Conservation (phyloP, 768 basidiomycete genomes). For the Glaciozyma martinii region DNA sequence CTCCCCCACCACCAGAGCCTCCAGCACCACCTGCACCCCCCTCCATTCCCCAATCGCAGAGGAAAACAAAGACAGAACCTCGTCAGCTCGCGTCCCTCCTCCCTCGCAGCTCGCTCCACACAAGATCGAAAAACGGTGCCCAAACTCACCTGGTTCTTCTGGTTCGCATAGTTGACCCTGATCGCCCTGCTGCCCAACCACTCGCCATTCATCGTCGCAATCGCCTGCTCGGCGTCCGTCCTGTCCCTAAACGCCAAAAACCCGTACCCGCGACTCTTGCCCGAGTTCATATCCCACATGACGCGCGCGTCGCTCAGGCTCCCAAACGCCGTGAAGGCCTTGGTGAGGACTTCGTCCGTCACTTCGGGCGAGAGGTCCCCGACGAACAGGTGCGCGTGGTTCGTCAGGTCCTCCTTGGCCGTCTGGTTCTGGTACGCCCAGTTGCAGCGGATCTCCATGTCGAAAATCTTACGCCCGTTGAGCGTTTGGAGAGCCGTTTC, state of each 20-base stretch:
- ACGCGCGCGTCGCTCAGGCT: slow-evolving; percentile 94
- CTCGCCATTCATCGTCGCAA: slow-evolving; percentile 99
- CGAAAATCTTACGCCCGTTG: slow-evolving; percentile 98
- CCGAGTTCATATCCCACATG: slow-evolving; percentile 99
- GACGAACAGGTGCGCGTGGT: slow-evolving; percentile 97
- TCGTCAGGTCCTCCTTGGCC: slow-evolving; percentile 97
- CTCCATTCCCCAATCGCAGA: neutral
- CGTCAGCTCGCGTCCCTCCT: neutral
- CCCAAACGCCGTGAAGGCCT: slow-evolving; percentile 96
- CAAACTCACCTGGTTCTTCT: slow-evolving; percentile 75
- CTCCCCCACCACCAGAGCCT: slow-evolving; percentile 17
- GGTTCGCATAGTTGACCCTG: slow-evolving; percentile 99
- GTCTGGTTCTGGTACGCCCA: slow-evolving; percentile 96
- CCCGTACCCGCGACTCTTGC: slow-evolving; percentile 94
- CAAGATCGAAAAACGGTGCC: slow-evolving; percentile 8
- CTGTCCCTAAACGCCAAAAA: slow-evolving; percentile 98
- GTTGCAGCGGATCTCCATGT: slow-evolving; percentile 98
- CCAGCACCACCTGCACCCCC: slow-evolving; percentile 24
- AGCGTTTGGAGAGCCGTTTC: slow-evolving; percentile 98
- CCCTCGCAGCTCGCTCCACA: too few relatives aligned
- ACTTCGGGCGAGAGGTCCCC: slow-evolving; percentile 99
- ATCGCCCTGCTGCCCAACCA: slow-evolving; percentile 98
- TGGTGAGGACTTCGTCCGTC: slow-evolving; percentile 89
- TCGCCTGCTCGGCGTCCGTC: slow-evolving; percentile 97
- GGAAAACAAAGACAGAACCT: neutral